Percentiles rank a stretch among this genome's conserved stretches.
Evolutionary conservation across 2,329 filamentous ascomycete species (phyloP).

Genomic region (Sarocladium strictum): DNA sequence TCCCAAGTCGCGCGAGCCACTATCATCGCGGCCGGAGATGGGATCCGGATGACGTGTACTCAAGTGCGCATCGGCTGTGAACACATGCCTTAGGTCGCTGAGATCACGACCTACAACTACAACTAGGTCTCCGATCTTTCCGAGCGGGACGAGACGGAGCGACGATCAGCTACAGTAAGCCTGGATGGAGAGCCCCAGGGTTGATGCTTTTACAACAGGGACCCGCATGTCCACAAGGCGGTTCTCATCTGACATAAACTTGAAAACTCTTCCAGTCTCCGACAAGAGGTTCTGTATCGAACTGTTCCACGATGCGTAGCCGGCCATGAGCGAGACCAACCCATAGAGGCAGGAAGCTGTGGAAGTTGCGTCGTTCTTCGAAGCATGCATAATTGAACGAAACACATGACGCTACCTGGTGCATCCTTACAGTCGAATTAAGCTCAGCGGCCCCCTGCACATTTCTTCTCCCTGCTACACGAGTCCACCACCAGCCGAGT

Average conservation of each 20-base stretch:
- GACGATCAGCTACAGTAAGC: not conserved
- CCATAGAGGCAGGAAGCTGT: too few relatives aligned
- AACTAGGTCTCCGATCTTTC: not conserved
- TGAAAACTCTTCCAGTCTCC: too few relatives aligned
- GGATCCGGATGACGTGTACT: not conserved
- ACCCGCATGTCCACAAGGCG: not conserved
- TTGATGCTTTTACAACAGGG: too few relatives aligned
- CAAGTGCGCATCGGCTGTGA: not conserved
- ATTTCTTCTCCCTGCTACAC: not conserved
- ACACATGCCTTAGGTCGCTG: not conserved
- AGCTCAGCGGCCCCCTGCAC: not conserved
- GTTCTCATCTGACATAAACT: not conserved
- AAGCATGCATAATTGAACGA: too few relatives aligned
- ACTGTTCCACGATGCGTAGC: too few relatives aligned
- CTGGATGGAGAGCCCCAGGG: not conserved
- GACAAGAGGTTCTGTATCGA: too few relatives aligned
- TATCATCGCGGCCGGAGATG: too few relatives aligned
- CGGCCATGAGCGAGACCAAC: too few relatives aligned
- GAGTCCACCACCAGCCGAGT: not conserved
- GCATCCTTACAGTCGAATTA: not conserved
- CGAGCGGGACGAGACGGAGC: not conserved
- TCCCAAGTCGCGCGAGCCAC: too few relatives aligned
- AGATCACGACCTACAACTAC: not conserved
- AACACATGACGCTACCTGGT: not conserved
- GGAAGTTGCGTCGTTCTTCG: too few relatives aligned